Evolutionary conservation across 2,329 filamentous ascomycete genomes (phyloP), one percentile per base, ranked within the genome.

Genomic region (Xylaria sp.): DNA sequence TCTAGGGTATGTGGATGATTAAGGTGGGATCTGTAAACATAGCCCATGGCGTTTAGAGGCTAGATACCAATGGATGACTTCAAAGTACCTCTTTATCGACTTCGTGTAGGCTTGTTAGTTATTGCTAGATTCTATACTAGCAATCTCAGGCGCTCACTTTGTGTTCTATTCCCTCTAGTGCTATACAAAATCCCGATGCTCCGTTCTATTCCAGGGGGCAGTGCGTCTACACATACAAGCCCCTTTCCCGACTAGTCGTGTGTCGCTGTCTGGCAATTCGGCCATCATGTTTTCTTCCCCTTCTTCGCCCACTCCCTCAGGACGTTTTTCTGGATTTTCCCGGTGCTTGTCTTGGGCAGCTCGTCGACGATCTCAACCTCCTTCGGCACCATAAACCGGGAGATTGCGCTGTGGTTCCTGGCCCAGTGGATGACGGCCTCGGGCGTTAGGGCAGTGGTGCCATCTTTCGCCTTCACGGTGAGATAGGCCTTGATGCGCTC

Each of bases 261-360:
- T 17, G 4, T 34, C 32, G 4, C 7, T 59, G 4, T 27, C 2
- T 27, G 4, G n/a, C n/a, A 19, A 47, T 47, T 17, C 1, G 17
- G 24, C 36, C 54, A 27, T 65, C 54, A 70, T 11, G 11, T 12
- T 51, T 45, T 62, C 61, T 24, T 70, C 39, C 51, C 51, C 60
- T 76, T 77, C 76, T 88, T 93, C 2, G 92, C 92, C 95, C 94
- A 97, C 73, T 93, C 91, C 68, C 96, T 84, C 64, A 99, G 80
- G 6, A 97, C 88, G 76, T 97, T 98, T 88, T 99, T 99, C 86
- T 93, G 91, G 68, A 98, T 86, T 86, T 99, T 99, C 2, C 96
- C 96, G 0, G 96, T 99, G 79, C 92, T 96, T 32, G 96, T 99
- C 87, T 99, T 99, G 9, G 96, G 96, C 72, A 99, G 83, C 79